Evolutionary conservation across 2,329 filamentous ascomycete species (phyloP).

Genomic region (Penicillium sp.): DNA sequence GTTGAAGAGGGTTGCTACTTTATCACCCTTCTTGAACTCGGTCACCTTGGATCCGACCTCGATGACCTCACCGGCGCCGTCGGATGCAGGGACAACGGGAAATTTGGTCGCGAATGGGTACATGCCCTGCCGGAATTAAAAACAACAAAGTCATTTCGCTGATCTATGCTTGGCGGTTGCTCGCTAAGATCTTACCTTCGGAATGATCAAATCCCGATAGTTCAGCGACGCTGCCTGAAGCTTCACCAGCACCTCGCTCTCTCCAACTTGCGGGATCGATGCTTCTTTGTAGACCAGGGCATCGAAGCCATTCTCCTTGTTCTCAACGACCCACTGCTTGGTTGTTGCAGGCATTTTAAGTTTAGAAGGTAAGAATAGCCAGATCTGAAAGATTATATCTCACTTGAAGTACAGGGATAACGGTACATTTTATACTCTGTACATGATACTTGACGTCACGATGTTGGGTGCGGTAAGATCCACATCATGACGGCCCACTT

Average conservation of each 20-base stretch:
- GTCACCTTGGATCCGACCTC: conserved; percentile 57
- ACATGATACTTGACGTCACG: neutral
- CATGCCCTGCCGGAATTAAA: conserved; percentile 24
- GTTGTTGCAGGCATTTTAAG: conserved; percentile 45
- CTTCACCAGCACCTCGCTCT: conserved; percentile 71
- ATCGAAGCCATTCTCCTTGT: conserved; percentile 57
- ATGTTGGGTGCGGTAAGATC: neutral
- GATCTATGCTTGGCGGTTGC: conserved; percentile 21
- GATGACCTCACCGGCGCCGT: conserved; percentile 48
- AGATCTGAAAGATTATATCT: neutral
- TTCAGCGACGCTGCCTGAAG: conserved; percentile 53
- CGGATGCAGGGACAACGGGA: conserved; percentile 36
- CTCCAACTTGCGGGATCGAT: conserved; percentile 61
- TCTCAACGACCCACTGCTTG: conserved; percentile 57
- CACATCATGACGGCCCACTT: conserved; percentile 13
- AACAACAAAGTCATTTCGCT: neutral
- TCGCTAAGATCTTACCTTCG: conserved; percentile 39
- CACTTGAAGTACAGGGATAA: neutral
- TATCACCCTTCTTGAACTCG: conserved; percentile 58
- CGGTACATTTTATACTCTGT: neutral
- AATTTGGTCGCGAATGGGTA: conserved; percentile 35
- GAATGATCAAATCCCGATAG: conserved; percentile 51
- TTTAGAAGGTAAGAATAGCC: neutral
- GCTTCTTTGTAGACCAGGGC: conserved; percentile 56
- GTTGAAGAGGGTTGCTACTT: conserved; percentile 60